Base-by-base conservation (phyloP, 257 asterid species). In the Lithospermum erythrorhizon region DNA sequence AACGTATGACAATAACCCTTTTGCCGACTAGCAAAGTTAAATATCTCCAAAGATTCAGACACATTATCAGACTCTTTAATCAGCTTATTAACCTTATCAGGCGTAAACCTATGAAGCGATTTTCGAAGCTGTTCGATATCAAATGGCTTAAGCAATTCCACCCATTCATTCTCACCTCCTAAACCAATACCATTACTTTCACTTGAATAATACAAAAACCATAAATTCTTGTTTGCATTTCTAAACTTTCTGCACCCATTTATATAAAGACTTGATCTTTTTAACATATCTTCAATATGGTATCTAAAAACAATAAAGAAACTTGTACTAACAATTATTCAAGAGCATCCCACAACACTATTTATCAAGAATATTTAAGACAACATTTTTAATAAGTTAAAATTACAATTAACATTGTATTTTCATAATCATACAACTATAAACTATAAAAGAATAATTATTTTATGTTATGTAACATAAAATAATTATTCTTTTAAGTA, bases 131-230 rank as follows among this genome's bases (percentile, higher is more conserved):
- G 85, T 71, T 78, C 79, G 53, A 91, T 76, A 79, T 88, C 94
- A 72, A 81, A 91, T 55, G 98, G 96, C 72, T 84, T 81, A 47
- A 91, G 90, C 74, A 91, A 79, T 67, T 61, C 84, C 74, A 86
- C 98, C 96, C 98, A 90, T 59, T 85, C 98, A 58, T 71, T 83
- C 66, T 82, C 95, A 61, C 76, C 76, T 58, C 78, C 88, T 18
- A 73, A 63, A 71, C 65, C 80, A 65, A 62, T 27, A 19, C 60
- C 70, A 68, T 19, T 58, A 71, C 59, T 57, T 53, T 54, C 82
- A 66, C 59, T 54, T 9, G 73, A 53, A 59, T 75, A 76, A 57
- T 64, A 65, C 24, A 60, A 67, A 25, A 23, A 6, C 45, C n/a
- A 15, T 14, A 19, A 6, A 14, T 18, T 57, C 13, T 35, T 27